Evolutionary conservation across 1,139 yeast species (phyloP).

Genomic region (Pichia inconspicua): DNA sequence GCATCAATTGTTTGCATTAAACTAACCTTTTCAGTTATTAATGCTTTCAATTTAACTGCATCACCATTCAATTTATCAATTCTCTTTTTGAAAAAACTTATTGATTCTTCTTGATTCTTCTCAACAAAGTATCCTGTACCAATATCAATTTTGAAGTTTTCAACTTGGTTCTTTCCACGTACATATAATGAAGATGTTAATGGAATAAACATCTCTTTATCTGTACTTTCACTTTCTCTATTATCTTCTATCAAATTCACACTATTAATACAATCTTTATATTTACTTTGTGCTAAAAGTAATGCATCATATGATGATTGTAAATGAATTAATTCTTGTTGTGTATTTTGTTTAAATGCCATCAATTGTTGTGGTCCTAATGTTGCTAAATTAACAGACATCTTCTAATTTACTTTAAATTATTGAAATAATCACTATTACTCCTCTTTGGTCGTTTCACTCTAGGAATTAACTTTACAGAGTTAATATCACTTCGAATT

Average conservation of each 20-base stretch:
- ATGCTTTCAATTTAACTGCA: slow-evolving; percentile 62
- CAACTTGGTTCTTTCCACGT: slow-evolving; percentile 65
- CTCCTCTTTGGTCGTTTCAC: neutral
- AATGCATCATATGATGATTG: slow-evolving; percentile 79
- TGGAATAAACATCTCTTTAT: slow-evolving; percentile 66
- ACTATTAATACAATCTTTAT: slow-evolving; percentile 71
- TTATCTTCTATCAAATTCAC: slow-evolving; percentile 45
- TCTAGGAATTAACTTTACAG: neutral
- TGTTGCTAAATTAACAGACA: slow-evolving; percentile 50
- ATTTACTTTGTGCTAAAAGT: slow-evolving; percentile 74
- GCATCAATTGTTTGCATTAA: slow-evolving; percentile 45
- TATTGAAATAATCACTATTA: neutral
- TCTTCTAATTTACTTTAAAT: neutral
- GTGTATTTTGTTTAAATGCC: slow-evolving; percentile 77
- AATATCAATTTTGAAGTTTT: slow-evolving; percentile 79
- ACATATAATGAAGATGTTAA: slow-evolving; percentile 82
- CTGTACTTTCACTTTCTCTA: slow-evolving; percentile 27
- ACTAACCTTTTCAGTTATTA: slow-evolving; percentile 60
- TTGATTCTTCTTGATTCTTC: slow-evolving; percentile 61
- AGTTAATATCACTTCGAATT: neutral
- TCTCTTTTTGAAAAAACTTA: slow-evolving; percentile 65
- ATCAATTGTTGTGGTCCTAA: slow-evolving; percentile 77
- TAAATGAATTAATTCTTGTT: slow-evolving; percentile 79
- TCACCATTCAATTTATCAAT: slow-evolving; percentile 67
- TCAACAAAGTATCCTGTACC: slow-evolving; percentile 96